Evolutionary conservation across 257 asterid genomes (phyloP).

Genomic region (Asclepias syriaca): DNA sequence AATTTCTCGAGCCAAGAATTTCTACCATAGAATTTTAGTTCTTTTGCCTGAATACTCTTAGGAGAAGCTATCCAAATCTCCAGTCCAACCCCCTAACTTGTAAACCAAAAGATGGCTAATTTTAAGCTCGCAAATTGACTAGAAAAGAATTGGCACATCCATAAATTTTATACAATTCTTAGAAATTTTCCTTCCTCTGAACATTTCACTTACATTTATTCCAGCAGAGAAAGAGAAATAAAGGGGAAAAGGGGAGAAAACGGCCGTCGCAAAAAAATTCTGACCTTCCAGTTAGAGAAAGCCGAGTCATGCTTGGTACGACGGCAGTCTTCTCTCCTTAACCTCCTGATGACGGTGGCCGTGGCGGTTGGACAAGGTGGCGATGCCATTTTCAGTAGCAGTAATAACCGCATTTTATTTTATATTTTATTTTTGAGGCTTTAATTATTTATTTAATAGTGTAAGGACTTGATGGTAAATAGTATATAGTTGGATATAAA

Average conservation of each 20-base stretch:
- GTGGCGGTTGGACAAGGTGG: constrained; percentile 10
- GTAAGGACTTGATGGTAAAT: too few relatives aligned
- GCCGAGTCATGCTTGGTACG: constrained; percentile 77
- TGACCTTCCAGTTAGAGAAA: constrained; percentile 92
- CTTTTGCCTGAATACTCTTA: neutral
- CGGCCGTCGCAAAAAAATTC: neutral
- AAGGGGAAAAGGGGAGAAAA: neutral
- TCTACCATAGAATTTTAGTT: neutral
- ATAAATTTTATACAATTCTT: neutral
- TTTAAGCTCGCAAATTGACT: neutral
- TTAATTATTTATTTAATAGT: too few relatives aligned
- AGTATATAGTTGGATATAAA: too few relatives aligned
- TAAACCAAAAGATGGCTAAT: neutral
- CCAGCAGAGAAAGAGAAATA: neutral
- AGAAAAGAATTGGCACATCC: neutral
- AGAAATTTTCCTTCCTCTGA: neutral
- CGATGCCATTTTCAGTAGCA: constrained; percentile 8
- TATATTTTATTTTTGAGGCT: too few relatives aligned
- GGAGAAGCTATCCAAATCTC: too few relatives aligned
- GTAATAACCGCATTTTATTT: too few relatives aligned
- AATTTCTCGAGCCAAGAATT: neutral
- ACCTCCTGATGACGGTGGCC: constrained; percentile 19
- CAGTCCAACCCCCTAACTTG: too few relatives aligned
- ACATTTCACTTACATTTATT: neutral
- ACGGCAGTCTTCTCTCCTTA: constrained; percentile 66